A percentile compares a stretch with the other conserved stretches of the same genome.
Conservation (phyloP, 345 rosid genomes). For the Camelina laxa region DNA sequence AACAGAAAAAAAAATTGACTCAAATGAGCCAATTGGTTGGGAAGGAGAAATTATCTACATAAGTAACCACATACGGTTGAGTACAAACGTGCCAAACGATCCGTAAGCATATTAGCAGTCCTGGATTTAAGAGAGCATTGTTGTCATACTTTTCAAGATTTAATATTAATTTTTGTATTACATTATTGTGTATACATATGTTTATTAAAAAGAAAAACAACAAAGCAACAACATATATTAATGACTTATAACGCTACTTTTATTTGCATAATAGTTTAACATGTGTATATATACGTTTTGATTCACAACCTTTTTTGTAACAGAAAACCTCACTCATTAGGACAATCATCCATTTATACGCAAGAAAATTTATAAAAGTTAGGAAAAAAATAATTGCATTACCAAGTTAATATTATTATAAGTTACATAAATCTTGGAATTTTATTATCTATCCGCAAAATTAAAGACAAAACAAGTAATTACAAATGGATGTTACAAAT, state of each 20-base stretch:
- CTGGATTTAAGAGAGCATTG: too few relatives aligned
- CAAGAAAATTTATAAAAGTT: not conserved
- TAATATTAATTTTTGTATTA: too few relatives aligned
- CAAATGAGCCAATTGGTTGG: too few relatives aligned
- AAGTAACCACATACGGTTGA: too few relatives aligned
- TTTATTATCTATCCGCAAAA: conserved; percentile 19
- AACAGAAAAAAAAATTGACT: too few relatives aligned
- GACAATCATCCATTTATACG: conserved; percentile 17
- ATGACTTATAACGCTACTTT: not conserved
- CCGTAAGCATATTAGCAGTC: too few relatives aligned
- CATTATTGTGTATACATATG: not conserved
- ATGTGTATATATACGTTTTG: conserved; percentile 6
- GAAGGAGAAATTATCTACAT: too few relatives aligned
- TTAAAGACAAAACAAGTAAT: conserved; percentile 6
- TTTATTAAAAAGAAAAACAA: not conserved
- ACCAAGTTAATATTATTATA: conserved; percentile 10
- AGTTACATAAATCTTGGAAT: conserved; percentile 26
- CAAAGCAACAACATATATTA: not conserved
- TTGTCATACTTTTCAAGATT: not conserved
- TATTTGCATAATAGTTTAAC: conserved; percentile 3
- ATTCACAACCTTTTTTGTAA: conserved; percentile 1
- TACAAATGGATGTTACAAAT: conserved; percentile 37
- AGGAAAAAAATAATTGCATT: conserved; percentile 6
- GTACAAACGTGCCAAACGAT: too few relatives aligned
- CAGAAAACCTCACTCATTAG: not conserved